Evolutionary conservation across 2,329 filamentous ascomycete genomes (phyloP), one percentile per base, ranked within the genome.

Genomic region (Fusarium anguioides): DNA sequence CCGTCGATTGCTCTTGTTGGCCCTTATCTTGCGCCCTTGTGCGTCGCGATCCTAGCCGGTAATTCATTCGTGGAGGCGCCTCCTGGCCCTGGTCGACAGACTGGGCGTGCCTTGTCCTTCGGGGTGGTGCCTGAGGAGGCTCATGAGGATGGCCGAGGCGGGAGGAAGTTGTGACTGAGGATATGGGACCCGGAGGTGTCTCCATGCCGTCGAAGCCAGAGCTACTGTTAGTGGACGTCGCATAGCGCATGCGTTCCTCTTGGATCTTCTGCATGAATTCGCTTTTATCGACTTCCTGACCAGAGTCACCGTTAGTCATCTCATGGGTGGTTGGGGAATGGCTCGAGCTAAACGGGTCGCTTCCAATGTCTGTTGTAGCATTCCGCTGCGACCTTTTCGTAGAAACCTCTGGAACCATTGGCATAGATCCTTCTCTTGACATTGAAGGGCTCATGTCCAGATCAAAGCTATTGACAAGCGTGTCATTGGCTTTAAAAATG

Each of bases 401-500:
- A 2, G 80, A 70, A 10, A 78, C 75, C 24, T 86, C 83, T 24
- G 78, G 68, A 11, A 76, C 71, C 18, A 78, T 79, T 6, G 75
- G 58, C 17, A 74, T 46, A 21, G 70, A 68, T 40, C 71, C 77
- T 40, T 82, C 80, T 64, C 77, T 81, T 37, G 75, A 75, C 47
- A 82, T 80, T 18, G 41, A 44, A 26, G 53, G 65, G 18, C 71
- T 67, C 41, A 60, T 73, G 60, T 75, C 75, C 69, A 50, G 74
- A 47, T 83, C 82, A 53, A 87, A 82, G 48, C 80, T 80, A 36
- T 83, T 82, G 31, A 84, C 68, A 33, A 88, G 75, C 9, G 75
- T 63, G 20, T 88, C 85, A 61, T 86, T 93, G 71, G 91, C 81
- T 75, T 89, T 93, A 81, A 97, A 99, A 64, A 97, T 91, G 73